A percentile compares a stretch with the other conserved stretches of the same genome.
phyloP scores from a whole-genome alignment of 306 rosid genomes.

The Arachis hypogaea region DNA sequence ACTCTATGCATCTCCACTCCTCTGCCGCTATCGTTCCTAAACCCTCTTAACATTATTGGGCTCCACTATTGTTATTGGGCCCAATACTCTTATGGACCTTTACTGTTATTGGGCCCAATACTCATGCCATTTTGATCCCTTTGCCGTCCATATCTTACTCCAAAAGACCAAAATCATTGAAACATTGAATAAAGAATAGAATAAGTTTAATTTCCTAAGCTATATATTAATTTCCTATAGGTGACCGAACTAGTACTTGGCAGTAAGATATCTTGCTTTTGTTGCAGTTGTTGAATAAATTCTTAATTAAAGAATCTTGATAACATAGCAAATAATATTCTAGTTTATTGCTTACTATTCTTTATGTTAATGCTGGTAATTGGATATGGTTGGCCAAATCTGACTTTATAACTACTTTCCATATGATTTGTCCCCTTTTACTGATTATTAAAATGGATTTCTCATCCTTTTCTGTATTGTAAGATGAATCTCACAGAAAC shows the following conservation, averaged over 20 bases:
- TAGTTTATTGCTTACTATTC: not conserved
- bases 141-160: too few species aligned
- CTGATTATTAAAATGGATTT: conserved; percentile 31
- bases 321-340: not conserved
- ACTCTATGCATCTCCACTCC: too few species aligned
- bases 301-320: not conserved
- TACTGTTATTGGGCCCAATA: too few species aligned
- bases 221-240: not conserved
- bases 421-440: conserved; percentile 12
- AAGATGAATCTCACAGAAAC: conserved; percentile 30
- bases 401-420: conserved; percentile 40
- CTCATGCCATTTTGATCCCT: too few species aligned
- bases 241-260: conserved; percentile 1
- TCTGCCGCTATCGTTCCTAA: too few species aligned
- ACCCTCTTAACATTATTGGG: too few species aligned
- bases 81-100: too few species aligned
- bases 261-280: not conserved
- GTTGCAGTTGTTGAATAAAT: conserved; percentile 23
- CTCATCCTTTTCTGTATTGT: conserved; percentile 35
- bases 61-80: too few species aligned
- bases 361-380: conserved; percentile 16
- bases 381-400: conserved; percentile 60
- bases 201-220: not conserved
- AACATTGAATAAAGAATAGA: not conserved
- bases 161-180: too few species aligned